Evolutionary conservation across 768 basidiomycete genomes (phyloP), one percentile per base, ranked within the genome.

Genomic region (Lactarius trivialis): DNA sequence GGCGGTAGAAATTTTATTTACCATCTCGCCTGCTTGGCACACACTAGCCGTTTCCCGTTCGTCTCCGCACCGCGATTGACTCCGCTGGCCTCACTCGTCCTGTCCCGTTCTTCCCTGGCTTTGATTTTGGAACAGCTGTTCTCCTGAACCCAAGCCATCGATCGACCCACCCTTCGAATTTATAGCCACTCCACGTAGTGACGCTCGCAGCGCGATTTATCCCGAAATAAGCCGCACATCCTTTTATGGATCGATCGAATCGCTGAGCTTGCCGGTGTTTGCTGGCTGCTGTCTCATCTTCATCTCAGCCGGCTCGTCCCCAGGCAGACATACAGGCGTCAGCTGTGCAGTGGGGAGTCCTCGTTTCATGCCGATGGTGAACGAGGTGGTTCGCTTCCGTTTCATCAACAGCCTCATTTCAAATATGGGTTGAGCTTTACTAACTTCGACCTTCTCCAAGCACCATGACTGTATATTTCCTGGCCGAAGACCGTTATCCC

Each of bases 401-500:
- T 49, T 49, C 39, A 39, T 39, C 39, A 2, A 26, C 53, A 21
- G 28, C 24, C 6, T 50, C 37, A 33, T 56, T 61, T 61, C 49
- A 56, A 48, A 56, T 34, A 34, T 17, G 55, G 37, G 17, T 48
- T 14, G 33, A 15, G 28, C 12, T 21, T 48, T 26, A 3, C 56
- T 28, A 24, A n/a, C 14, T 36, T 58, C 15, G 26, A 45, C n/a
- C 24, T 17, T n/a, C n/a, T 33, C 34, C 28, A 58, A 49, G 21
- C 30, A 14, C 12, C 32, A 34, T 57, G 30, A 53, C 37, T n/a
- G 24, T 60, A 33, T 11, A 33, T 11, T 43, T 15, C 39, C n/a
- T 30, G 19, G 55, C 63, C 43, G 59, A 60, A 33, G 55, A 30
- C 62, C 56, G 53, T 55, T 55, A 60, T 26, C 36, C 56, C 55